Percentiles rank a stretch among this genome's conserved stretches.
Conservation (phyloP, 108 stramenopile genomes). For the Skeletonema potamos region DNA sequence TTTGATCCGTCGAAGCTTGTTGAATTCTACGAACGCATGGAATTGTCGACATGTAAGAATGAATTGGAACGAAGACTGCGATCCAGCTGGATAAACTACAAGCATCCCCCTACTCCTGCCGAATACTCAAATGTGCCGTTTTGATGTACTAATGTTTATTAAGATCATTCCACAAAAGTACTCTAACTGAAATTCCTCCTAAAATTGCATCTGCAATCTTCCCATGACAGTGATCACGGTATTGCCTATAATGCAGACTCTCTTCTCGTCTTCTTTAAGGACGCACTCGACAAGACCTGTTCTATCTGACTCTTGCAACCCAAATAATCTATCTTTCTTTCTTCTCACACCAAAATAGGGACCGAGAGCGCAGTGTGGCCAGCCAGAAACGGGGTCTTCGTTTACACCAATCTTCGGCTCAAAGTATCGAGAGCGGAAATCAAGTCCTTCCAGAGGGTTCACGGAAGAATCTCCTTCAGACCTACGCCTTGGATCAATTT, state of each 20-base stretch:
- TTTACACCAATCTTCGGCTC: slow-evolving; percentile 89
- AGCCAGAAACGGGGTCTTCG: slow-evolving; percentile 97
- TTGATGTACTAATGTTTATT: slow-evolving; percentile 21
- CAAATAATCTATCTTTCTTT: slow-evolving; percentile 66
- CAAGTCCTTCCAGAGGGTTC: slow-evolving; percentile 9
- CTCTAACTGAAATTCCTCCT: not conserved
- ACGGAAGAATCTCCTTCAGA: slow-evolving; percentile 1
- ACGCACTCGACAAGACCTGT: slow-evolving; percentile 81
- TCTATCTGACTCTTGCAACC: slow-evolving; percentile 78
- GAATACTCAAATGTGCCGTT: slow-evolving; percentile 67
- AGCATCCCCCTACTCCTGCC: slow-evolving; percentile 53
- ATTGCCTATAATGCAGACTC: slow-evolving; percentile 54
- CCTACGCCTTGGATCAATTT: not conserved
- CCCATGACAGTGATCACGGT: slow-evolving; percentile 51
- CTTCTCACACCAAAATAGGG: slow-evolving; percentile 85
- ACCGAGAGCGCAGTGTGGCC: slow-evolving; percentile 89
- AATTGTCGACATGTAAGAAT: slow-evolving; percentile 32
- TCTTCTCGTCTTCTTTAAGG: slow-evolving; percentile 41
- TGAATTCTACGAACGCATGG: slow-evolving; percentile 35
- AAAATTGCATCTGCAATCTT: slow-evolving; percentile 1
- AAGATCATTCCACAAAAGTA: not conserved
- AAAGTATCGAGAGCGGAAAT: slow-evolving; percentile 90
- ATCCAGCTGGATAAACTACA: slow-evolving; percentile 38
- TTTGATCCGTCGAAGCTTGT: slow-evolving; percentile 35
- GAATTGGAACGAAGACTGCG: slow-evolving; percentile 36